Evolutionary conservation across 202 grass and related monocot genomes (phyloP).

Genomic region (Cymbopogon flexuosus): DNA sequence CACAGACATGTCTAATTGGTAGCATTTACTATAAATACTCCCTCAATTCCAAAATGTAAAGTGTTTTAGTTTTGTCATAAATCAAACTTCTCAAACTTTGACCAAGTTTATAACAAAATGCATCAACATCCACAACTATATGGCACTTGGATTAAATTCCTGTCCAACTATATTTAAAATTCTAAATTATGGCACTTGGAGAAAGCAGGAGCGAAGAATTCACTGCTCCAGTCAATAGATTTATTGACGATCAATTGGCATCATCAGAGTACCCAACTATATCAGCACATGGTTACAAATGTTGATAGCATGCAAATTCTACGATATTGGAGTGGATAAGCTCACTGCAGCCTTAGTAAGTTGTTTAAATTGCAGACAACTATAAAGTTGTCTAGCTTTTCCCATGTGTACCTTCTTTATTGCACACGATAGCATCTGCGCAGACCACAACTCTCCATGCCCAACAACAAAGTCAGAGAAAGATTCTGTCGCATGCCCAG

Average conservation of each 20-base stretch:
- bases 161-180: background rate
- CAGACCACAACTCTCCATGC: conserved; percentile 96
- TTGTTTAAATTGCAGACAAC: background rate
- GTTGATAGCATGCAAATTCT: background rate
- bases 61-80: background rate
- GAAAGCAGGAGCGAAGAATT: conserved; percentile 9
- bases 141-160: background rate
- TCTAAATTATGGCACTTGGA: background rate
- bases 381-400: conserved; percentile 1
- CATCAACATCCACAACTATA: background rate
- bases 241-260: conserved; percentile 8
- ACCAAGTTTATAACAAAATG: background rate
- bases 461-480: conserved; percentile 98
- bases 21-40: background rate
- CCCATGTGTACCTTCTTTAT: conserved; percentile 74
- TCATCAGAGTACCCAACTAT: conserved; percentile 15
- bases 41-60: background rate
- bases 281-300: conserved; percentile 14
- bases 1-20: background rate
- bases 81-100: background rate
- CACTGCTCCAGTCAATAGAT: conserved; percentile 13
- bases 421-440: conserved; percentile 78
- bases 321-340: background rate
- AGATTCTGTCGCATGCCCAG: conserved; percentile 92
- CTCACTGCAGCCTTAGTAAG: background rate